A percentile compares a stretch with the other conserved stretches of the same genome.
These are phyloP conservation scores for Pulveroboletus sp. DNA, from an alignment of 768 basidiomycete species.

Conservation along the genomic window DNA sequence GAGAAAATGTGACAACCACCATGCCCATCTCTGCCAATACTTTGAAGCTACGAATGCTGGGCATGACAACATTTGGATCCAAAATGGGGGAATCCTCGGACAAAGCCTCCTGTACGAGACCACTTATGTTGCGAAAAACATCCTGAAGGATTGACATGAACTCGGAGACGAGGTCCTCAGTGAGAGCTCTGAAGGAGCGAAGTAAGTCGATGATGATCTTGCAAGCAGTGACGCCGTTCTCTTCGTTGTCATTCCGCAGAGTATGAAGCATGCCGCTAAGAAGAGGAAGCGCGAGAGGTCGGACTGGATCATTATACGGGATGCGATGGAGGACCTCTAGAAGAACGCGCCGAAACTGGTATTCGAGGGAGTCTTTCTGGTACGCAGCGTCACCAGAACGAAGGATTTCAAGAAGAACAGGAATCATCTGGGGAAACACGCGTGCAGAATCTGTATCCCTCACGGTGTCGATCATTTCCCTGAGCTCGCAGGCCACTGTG, in stretches of 20 bases:
- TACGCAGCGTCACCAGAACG: slow-evolving; percentile 65
- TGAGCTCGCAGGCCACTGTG: slow-evolving; percentile 70
- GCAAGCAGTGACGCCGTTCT: slow-evolving; percentile 86
- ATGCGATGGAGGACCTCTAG: slow-evolving; percentile 90
- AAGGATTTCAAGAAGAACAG: slow-evolving; percentile 69
- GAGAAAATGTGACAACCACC: slow-evolving; percentile 87
- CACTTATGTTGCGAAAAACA: slow-evolving; percentile 69
- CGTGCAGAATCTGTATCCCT: slow-evolving; percentile 71
- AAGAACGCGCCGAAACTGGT: slow-evolving; percentile 81
- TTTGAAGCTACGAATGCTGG: slow-evolving; percentile 85
- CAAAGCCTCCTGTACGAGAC: slow-evolving; percentile 72
- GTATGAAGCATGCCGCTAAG: slow-evolving; percentile 81
- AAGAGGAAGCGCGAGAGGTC: slow-evolving; percentile 62
- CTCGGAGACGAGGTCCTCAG: slow-evolving; percentile 71
- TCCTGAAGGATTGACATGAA: slow-evolving; percentile 82
- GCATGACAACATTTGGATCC: slow-evolving; percentile 59
- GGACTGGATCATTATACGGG: slow-evolving; percentile 75
- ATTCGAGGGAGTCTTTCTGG: slow-evolving; percentile 65
- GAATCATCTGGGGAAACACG: slow-evolving; percentile 69
- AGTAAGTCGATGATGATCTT: slow-evolving; percentile 90
- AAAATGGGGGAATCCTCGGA: slow-evolving; percentile 57
- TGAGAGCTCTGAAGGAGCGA: slow-evolving; percentile 68
- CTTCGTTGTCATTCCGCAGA: slow-evolving; percentile 90
- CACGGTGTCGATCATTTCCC: slow-evolving; percentile 78
- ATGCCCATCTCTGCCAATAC: slow-evolving; percentile 92